phyloP scores from a whole-genome alignment of 805 yeast genomes.

The Ogataea methanolica region DNA sequence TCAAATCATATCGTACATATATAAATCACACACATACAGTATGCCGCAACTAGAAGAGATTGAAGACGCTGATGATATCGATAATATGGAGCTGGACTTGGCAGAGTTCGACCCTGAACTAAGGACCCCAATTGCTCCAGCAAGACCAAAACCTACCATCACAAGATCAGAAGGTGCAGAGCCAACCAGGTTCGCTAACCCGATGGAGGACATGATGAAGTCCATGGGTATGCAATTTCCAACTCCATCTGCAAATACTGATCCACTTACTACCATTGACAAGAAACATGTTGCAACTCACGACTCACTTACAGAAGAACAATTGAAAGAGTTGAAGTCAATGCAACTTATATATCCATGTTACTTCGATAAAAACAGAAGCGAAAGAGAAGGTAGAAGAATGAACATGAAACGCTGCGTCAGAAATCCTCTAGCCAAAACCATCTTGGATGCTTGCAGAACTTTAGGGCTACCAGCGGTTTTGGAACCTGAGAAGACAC shows the following conservation, averaged over 20 bases:
- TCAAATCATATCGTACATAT: neutral
- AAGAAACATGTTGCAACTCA: constrained; percentile 13
- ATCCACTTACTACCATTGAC: constrained; percentile 8
- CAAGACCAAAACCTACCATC: constrained; percentile 51
- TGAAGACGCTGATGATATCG: constrained; percentile 77
- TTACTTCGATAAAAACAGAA: constrained; percentile 77
- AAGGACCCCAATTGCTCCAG: constrained; percentile 67
- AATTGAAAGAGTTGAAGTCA: constrained; percentile 56
- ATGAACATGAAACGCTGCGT: constrained; percentile 67
- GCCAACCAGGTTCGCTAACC: constrained; percentile 18
- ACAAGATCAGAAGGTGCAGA: constrained; percentile 54
- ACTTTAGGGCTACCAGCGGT: constrained; percentile 31
- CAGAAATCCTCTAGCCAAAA: constrained; percentile 81
- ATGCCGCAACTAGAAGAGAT: constrained; percentile 75
- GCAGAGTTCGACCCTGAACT: constrained; percentile 81
- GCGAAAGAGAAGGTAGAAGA: constrained; percentile 80
- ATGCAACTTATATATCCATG: constrained; percentile 86
- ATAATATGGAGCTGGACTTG: constrained; percentile 87
- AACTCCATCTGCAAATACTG: constrained; percentile 21
- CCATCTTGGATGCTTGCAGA: constrained; percentile 67
- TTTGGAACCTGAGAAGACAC: constrained; percentile 77
- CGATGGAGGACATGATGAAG: constrained; percentile 26
- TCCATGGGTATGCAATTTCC: constrained; percentile 27
- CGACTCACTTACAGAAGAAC: constrained; percentile 43
- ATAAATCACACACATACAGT: constrained; percentile 2